phyloP scores from a whole-genome alignment of 371 early-diverging fungal species.

The Basidiobolus meristosporus region DNA sequence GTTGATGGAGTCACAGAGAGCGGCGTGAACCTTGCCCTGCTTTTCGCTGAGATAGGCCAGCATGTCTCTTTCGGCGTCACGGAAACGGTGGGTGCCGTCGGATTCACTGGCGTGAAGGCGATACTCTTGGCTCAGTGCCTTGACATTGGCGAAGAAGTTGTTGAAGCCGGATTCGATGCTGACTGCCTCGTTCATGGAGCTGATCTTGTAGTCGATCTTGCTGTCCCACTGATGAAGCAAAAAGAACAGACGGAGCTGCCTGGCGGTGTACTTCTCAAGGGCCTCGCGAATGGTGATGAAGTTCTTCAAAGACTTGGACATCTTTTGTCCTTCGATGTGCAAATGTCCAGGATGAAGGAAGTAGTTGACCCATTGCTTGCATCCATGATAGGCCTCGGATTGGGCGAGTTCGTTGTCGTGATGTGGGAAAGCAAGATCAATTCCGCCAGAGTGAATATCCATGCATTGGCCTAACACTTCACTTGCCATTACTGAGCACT shows the following conservation, averaged over 20 bases:
- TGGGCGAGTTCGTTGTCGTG: constrained; percentile 99
- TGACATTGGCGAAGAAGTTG: constrained; percentile 74
- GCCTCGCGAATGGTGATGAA: constrained; percentile 93
- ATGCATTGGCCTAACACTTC: constrained; percentile 78
- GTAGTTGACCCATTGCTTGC: constrained; percentile 96
- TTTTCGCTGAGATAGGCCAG: constrained; percentile 21
- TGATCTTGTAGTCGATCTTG: constrained; percentile 74
- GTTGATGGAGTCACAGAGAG: constrained; percentile 89
- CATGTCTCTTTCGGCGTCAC: constrained; percentile 41
- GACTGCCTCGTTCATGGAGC: constrained; percentile 71
- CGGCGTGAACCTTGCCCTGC: constrained; percentile 55
- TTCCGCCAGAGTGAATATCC: constrained; percentile 98
- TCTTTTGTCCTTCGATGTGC: constrained; percentile 96
- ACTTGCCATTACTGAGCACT: constrained; percentile 98
- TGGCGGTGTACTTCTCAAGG: constrained; percentile 59
- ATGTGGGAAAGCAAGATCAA: constrained; percentile 98
- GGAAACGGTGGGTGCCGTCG: constrained; percentile 47
- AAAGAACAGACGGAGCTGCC: constrained; percentile 90
- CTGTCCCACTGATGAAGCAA: constrained; percentile 84
- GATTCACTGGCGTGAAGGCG: constrained; percentile 18
- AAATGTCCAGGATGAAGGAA: constrained; percentile 98
- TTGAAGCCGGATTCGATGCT: constrained; percentile 57
- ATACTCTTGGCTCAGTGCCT: constrained; percentile 48
- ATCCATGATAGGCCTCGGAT: constrained; percentile 82
- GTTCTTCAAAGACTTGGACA: constrained; percentile 99